phyloP scores from a whole-genome alignment of 208 protist species.

The Entamoeba invadens region DNA sequence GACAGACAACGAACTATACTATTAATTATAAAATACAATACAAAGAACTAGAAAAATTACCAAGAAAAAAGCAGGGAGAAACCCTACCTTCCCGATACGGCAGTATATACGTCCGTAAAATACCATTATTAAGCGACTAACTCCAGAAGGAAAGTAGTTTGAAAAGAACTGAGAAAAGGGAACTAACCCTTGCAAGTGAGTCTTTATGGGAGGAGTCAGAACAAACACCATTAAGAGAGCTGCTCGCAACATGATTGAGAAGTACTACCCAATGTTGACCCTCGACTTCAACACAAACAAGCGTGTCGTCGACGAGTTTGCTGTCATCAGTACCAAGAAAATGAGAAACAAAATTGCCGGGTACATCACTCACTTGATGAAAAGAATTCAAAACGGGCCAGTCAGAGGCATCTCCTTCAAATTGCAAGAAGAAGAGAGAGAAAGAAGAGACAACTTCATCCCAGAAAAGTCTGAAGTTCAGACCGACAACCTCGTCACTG shows the following conservation, averaged over 20 bases:
- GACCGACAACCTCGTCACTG: neutral
- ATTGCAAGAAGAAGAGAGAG: conserved; percentile 99
- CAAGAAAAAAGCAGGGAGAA: too few species aligned
- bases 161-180: neutral
- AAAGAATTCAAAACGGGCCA: conserved; percentile 72
- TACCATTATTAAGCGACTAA: too few species aligned
- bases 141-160: too few species aligned
- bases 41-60: too few species aligned
- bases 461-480: conserved; percentile 51
- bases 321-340: conserved; percentile 89
- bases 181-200: neutral
- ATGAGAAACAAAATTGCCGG: conserved; percentile 86
- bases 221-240: conserved; percentile 99
- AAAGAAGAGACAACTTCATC: conserved; percentile 96
- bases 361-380: conserved; percentile 75
- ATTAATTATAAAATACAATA: too few species aligned
- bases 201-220: conserved; percentile 82
- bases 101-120: too few species aligned
- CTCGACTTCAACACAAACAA: conserved; percentile 99
- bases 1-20: too few species aligned
- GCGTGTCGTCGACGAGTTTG: conserved; percentile 67
- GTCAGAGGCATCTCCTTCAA: conserved; percentile 99
- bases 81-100: too few species aligned
- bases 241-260: conserved; percentile 90
- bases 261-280: conserved; percentile 94